Conservation (phyloP, 345 rosid genomes). For the Dimocarpus longan region DNA sequence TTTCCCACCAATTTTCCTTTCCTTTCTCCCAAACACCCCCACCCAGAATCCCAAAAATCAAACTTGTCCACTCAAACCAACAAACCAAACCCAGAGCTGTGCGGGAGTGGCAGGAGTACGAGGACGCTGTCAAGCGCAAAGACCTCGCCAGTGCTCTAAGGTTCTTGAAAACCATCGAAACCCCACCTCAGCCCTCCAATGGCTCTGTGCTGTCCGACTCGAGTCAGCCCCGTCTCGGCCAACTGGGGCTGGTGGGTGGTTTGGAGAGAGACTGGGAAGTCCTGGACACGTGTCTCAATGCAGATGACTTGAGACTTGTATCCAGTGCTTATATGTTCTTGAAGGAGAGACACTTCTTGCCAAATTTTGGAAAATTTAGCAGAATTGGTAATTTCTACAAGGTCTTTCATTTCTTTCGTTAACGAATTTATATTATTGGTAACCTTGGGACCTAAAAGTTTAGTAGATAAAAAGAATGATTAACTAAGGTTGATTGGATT, state of each 20-base stretch:
- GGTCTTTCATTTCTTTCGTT: too few relatives aligned
- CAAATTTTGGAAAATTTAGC: constrained; percentile 73
- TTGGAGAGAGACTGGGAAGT: constrained; percentile 76
- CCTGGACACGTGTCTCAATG: constrained; percentile 82
- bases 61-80: not conserved
- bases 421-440: too few relatives aligned
- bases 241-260: constrained; percentile 39
- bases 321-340: constrained; percentile 68
- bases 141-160: constrained; percentile 84
- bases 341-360: constrained; percentile 60
- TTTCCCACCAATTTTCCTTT: constrained; percentile 14
- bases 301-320: constrained; percentile 91
- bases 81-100: constrained; percentile 45
- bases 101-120: constrained; percentile 81
- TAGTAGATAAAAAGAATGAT: too few relatives aligned
- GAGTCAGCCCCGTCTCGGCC: constrained; percentile 28
- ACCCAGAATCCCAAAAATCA: not conserved
- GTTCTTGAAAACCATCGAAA: constrained; percentile 61
- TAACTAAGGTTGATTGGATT: too few relatives aligned
- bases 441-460: too few relatives aligned
- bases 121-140: constrained; percentile 82
- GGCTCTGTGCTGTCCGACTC: constrained; percentile 26
- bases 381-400: constrained; percentile 49
- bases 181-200: constrained; percentile 11
- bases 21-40: constrained; percentile 17